phyloP scores from a whole-genome alignment of 2,329 filamentous ascomycete species.

The Colletotrichum gigasporum region DNA sequence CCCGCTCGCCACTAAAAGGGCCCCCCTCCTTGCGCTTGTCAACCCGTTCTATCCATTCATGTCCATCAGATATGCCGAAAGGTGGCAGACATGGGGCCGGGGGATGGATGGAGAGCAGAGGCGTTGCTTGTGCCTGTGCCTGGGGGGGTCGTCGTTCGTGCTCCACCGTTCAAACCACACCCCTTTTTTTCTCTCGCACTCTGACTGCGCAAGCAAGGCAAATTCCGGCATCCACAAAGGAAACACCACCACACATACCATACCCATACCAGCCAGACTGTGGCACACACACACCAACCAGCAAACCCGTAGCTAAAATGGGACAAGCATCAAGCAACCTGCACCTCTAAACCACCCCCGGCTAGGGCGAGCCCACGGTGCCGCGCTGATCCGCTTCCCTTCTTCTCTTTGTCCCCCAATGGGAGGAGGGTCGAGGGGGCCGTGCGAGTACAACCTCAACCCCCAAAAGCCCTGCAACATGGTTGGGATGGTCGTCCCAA shows the following conservation, averaged over 20 bases:
- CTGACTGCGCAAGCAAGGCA: neutral
- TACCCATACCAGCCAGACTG: too few species aligned
- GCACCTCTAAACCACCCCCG: neutral
- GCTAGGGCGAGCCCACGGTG: neutral
- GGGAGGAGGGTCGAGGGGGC: neutral
- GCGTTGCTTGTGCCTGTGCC: constrained; percentile 1
- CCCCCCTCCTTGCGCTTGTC: too few species aligned
- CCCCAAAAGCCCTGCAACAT: neutral
- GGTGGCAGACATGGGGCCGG: neutral
- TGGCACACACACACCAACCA: too few species aligned
- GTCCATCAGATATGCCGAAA: constrained; percentile 5
- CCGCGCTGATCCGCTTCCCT: constrained; percentile 1
- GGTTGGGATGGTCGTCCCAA: too few species aligned
- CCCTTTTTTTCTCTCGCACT: neutral
- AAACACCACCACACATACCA: too few species aligned
- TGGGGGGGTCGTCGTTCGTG: too few species aligned
- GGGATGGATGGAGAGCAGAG: too few species aligned
- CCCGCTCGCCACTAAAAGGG: neutral
- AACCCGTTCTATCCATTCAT: neutral
- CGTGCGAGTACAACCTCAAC: constrained; percentile 26
- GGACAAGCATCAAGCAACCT: constrained; percentile 6
- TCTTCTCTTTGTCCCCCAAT: neutral
- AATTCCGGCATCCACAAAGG: too few species aligned
- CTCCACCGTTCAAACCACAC: constrained; percentile 22
- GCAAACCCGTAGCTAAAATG: neutral